Percentiles rank a stretch among this genome's conserved stretches.
phyloP scores from a whole-genome alignment of 306 rosid genomes.

The Castanospermum australe region DNA sequence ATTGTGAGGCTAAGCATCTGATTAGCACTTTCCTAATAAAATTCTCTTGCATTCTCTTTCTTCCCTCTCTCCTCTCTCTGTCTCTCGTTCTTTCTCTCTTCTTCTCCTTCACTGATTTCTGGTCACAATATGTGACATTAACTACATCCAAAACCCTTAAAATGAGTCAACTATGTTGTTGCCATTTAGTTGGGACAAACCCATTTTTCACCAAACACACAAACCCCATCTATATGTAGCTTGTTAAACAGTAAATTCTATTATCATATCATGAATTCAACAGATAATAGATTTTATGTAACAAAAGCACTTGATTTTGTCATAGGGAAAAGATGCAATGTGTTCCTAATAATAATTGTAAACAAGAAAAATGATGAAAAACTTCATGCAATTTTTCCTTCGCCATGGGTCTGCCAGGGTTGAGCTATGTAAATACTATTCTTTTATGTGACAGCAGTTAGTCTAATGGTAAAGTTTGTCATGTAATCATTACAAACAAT shows the following conservation, averaged over 20 bases:
- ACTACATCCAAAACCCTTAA: neutral
- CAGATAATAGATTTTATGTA: neutral
- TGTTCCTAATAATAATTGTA: neutral
- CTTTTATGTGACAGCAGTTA: neutral
- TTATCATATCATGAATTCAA: neutral
- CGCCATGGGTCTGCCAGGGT: neutral
- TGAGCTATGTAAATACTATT: neutral
- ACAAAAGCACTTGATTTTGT: neutral
- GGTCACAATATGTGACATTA: neutral
- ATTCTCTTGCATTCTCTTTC: no score
- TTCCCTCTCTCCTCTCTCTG: neutral
- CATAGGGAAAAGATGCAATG: neutral
- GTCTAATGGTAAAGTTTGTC: neutral
- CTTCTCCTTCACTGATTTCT: neutral
- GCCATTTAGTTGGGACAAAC: neutral
- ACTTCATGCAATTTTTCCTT: neutral
- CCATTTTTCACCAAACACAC: neutral
- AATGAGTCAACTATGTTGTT: neutral
- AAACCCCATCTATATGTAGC: neutral
- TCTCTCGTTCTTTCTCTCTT: neutral
- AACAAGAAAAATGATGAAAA: neutral
- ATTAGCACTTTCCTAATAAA: slow-evolving; percentile 8
- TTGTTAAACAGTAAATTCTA: neutral
- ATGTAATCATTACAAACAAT: neutral
- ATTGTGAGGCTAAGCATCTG: neutral